Percentiles rank a stretch among this genome's conserved stretches.
Evolutionary conservation across 2,329 filamentous ascomycete genomes (phyloP).

Genomic region (Talaromyces sp.): DNA sequence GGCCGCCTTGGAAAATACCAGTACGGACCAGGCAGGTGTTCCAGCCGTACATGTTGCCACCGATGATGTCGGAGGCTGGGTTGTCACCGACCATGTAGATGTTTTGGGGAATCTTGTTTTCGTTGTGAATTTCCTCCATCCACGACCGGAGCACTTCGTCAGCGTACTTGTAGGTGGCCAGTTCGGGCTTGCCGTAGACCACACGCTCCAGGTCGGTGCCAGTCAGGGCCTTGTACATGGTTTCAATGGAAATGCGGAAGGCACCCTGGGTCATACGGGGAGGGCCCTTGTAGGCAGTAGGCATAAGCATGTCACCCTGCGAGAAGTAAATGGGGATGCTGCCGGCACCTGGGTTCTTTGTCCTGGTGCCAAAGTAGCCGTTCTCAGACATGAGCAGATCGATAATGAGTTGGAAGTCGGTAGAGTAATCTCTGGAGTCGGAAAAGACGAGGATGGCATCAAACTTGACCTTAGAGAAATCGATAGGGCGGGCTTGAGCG

Average conservation of each 20-base stretch:
- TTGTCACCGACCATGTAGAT: conserved; percentile 76
- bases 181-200: conserved; percentile 69
- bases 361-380: conserved; percentile 59
- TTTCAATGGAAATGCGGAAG: conserved; percentile 70
- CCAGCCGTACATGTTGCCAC: conserved; percentile 77
- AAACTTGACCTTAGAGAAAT: conserved; percentile 67
- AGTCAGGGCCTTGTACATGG: conserved; percentile 59
- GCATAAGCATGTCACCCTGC: conserved; percentile 61
- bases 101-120: conserved; percentile 62
- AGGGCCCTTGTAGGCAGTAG: conserved; percentile 55
- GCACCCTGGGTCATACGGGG: conserved; percentile 68
- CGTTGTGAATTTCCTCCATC: conserved; percentile 72
- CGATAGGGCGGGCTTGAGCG: conserved; percentile 60
- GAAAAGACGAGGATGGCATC: conserved; percentile 71
- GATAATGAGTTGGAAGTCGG: conserved; percentile 71
- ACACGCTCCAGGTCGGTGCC: conserved; percentile 68
- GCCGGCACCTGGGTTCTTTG: conserved; percentile 59
- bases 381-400: conserved; percentile 65
- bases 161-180: conserved; percentile 73
- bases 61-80: conserved; percentile 67
- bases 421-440: conserved; percentile 68
- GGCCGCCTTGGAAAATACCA: conserved; percentile 65
- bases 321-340: conserved; percentile 72
- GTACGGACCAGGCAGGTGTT: conserved; percentile 74
- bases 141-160: conserved; percentile 66